Conservation (phyloP, 163 green algal genomes). For the Coccomyxa subellipsoidea region DNA sequence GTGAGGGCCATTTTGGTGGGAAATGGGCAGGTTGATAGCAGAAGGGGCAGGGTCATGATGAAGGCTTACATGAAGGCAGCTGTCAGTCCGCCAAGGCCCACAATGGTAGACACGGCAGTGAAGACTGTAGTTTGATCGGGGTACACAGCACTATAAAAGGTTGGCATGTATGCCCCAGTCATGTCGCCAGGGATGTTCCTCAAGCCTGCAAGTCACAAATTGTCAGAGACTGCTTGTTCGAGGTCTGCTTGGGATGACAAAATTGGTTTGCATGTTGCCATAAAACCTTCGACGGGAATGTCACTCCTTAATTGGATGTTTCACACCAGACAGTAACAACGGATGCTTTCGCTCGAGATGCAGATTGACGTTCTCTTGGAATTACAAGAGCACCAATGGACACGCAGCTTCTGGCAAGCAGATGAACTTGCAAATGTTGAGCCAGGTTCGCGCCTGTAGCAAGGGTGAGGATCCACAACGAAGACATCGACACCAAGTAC, state of each 20-base stretch:
- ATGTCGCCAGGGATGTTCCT: not conserved
- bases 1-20: not conserved
- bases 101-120: not conserved
- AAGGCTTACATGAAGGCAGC: not conserved
- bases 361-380: not conserved
- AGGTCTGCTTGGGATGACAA: not conserved
- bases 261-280: not conserved
- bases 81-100: not conserved
- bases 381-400: not conserved
- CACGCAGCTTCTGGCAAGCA: not conserved
- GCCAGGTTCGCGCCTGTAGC: not conserved
- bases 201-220: not conserved
- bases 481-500: not conserved
- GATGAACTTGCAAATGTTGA: not conserved
- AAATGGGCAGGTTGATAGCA: not conserved
- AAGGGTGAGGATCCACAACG: not conserved
- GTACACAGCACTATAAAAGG: not conserved
- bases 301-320: not conserved
- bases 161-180: conserved; percentile 1
- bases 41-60: not conserved
- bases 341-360: not conserved
- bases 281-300: not conserved
- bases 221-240: not conserved
- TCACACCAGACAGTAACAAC: not conserved
- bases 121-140: not conserved